These are phyloP conservation scores for Alternaria infectoria DNA, from an alignment of 2,329 filamentous ascomycete species.

Conservation along the genomic window DNA sequence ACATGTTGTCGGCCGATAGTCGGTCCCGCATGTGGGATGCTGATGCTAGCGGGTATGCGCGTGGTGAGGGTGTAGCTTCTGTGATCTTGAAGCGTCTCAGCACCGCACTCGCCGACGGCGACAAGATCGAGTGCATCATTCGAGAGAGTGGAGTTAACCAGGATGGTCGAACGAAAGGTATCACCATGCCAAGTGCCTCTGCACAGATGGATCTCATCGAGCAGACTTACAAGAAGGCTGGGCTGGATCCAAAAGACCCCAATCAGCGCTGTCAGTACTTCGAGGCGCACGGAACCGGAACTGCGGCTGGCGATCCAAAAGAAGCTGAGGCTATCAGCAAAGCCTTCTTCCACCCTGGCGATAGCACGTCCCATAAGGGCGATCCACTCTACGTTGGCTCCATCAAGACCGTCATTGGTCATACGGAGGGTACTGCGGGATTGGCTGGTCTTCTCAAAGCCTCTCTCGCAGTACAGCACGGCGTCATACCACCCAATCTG, in stretches of 20 bases:
- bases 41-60: constrained; percentile 57
- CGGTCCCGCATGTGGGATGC: constrained; percentile 40
- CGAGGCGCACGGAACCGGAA: constrained; percentile 38
- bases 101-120: constrained; percentile 56
- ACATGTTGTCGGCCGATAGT: constrained; percentile 43
- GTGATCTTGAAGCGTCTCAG: constrained; percentile 60
- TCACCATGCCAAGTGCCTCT: constrained; percentile 54
- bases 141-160: constrained; percentile 46
- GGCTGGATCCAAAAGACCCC: constrained; percentile 32
- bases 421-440: constrained; percentile 50
- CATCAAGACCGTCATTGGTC: constrained; percentile 51
- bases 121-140: constrained; percentile 53
- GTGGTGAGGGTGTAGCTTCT: constrained; percentile 60
- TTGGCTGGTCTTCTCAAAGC: constrained; percentile 48
- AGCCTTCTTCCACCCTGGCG: constrained; percentile 4
- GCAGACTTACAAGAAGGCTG: constrained; percentile 46
- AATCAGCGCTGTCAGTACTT: constrained; percentile 4
- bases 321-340: constrained; percentile 26
- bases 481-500: constrained; percentile 43
- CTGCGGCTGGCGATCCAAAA: constrained; percentile 35
- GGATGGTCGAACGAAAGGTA: constrained; percentile 49
- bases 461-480: constrained; percentile 35
- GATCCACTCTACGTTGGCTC: constrained; percentile 24
- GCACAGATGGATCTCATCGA: constrained; percentile 44
- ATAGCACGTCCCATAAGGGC: neutral